phyloP scores from a whole-genome alignment of 2,329 filamentous ascomycete genomes.

The Claviceps spartinae region DNA sequence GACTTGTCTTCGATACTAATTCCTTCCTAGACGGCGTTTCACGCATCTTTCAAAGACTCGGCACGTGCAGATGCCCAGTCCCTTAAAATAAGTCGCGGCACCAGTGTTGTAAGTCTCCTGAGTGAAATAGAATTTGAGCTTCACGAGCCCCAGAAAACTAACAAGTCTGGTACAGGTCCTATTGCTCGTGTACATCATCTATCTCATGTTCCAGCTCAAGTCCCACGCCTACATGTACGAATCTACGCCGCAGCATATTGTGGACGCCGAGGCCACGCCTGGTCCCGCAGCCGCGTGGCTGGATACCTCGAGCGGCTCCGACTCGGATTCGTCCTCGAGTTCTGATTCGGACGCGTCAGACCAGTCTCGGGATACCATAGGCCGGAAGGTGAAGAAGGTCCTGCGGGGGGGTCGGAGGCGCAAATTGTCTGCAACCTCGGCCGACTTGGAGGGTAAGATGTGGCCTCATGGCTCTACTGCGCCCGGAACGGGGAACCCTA shows the following conservation, averaged over 20 bases:
- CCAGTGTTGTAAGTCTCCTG: constrained; percentile 56
- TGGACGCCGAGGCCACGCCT: constrained; percentile 80
- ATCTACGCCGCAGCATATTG: constrained; percentile 81
- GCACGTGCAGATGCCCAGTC: constrained; percentile 53
- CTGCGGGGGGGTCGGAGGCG: constrained; percentile 57
- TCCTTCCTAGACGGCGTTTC: constrained; percentile 60
- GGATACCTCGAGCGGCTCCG: constrained; percentile 51
- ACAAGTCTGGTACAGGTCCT: constrained; percentile 39
- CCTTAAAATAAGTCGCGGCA: constrained; percentile 76
- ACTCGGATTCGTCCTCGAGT: constrained; percentile 40
- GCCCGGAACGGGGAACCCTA: constrained; percentile 18
- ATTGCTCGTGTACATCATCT: constrained; percentile 68
- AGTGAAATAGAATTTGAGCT: constrained; percentile 8
- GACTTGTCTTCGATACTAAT: constrained; percentile 11
- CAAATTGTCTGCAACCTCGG: constrained; percentile 64
- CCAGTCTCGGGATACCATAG: constrained; percentile 46
- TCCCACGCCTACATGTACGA: constrained; percentile 87
- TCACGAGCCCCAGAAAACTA: not conserved
- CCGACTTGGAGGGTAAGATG: constrained; percentile 30
- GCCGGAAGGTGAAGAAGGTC: constrained; percentile 61
- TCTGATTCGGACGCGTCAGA: constrained; percentile 55
- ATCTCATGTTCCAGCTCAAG: constrained; percentile 82
- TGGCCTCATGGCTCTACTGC: constrained; percentile 30
- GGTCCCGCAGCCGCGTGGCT: constrained; percentile 74
- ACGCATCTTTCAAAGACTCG: constrained; percentile 63